These are phyloP conservation scores for Fusarium sarcochroum DNA, from an alignment of 2,329 filamentous ascomycete genomes.

Conservation along the genomic window DNA sequence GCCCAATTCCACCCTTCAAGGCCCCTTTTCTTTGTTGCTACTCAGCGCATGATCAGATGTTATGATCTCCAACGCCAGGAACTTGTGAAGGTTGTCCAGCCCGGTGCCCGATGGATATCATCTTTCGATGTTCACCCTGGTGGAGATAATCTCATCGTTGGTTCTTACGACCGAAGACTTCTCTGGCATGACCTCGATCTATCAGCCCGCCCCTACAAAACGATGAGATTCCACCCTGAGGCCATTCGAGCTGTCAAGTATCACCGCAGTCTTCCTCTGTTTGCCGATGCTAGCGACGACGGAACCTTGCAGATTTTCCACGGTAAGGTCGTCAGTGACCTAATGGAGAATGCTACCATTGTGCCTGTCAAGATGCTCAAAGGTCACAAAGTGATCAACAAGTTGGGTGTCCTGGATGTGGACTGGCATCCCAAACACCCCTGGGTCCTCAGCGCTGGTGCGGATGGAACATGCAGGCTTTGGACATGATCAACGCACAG, in stretches of 20 bases:
- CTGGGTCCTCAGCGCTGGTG: conserved; percentile 94
- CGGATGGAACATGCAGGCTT: conserved; percentile 91
- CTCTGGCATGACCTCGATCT: conserved; percentile 98
- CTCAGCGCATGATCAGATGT: conserved; percentile 90
- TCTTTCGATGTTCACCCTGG: conserved; percentile 93
- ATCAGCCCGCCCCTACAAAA: conserved; percentile 92
- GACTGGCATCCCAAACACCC: conserved; percentile 97
- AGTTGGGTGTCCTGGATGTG: conserved; percentile 91
- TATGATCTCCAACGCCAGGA: conserved; percentile 95
- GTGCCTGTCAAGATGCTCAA: conserved; percentile 94
- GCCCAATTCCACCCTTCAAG: conserved; percentile 95
- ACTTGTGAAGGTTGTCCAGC: conserved; percentile 92
- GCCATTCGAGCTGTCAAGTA: conserved; percentile 92
- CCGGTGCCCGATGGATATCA: conserved; percentile 93
- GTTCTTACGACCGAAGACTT: conserved; percentile 92
- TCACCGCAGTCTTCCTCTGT: conserved; percentile 86
- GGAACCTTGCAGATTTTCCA: conserved; percentile 97
- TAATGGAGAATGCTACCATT: conserved; percentile 97
- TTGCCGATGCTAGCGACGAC: conserved; percentile 95
- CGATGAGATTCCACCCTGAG: conserved; percentile 92
- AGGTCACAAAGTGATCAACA: conserved; percentile 88
- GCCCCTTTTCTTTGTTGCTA: conserved; percentile 95
- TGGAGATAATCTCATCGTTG: conserved; percentile 94
- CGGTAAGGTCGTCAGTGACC: conserved; percentile 92
- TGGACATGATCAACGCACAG: conserved; percentile 68